Evolutionary conservation across 2,329 filamentous ascomycete genomes (phyloP).

Genomic region (Pezicula radicicola): DNA sequence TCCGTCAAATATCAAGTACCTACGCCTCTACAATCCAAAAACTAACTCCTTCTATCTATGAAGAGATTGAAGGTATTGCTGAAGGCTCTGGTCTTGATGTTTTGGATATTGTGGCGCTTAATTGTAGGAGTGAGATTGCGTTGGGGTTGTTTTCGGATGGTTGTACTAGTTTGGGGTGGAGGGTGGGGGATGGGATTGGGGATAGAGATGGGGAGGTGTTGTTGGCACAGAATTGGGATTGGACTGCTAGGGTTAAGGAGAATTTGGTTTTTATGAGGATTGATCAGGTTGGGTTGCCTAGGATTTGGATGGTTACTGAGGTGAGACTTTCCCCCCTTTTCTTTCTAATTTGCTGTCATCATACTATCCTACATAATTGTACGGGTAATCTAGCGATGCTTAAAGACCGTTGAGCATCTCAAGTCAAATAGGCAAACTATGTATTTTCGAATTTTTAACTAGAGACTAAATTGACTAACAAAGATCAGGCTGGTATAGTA

Average conservation of each 20-base stretch:
- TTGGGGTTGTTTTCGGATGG: slow-evolving; percentile 47
- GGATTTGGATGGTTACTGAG: slow-evolving; percentile 19
- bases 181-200: slow-evolving; percentile 20
- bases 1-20: slow-evolving; percentile 5
- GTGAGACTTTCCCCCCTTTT: slow-evolving; percentile 15
- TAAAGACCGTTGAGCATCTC: too few species aligned
- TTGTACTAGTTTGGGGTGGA: slow-evolving; percentile 43
- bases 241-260: slow-evolving; percentile 13
- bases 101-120: slow-evolving; percentile 44
- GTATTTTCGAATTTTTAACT: not conserved
- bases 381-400: too few species aligned
- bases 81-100: slow-evolving; percentile 36
- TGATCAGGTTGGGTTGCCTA: slow-evolving; percentile 8
- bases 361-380: too few species aligned
- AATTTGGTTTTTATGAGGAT: slow-evolving; percentile 16
- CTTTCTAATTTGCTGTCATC: too few species aligned
- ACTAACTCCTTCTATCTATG: slow-evolving; percentile 16
- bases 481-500: slow-evolving; percentile 19
- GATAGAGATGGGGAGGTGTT: slow-evolving; percentile 1
- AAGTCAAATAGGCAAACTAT: too few species aligned
- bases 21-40: slow-evolving; percentile 6
- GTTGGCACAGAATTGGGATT: slow-evolving; percentile 25
- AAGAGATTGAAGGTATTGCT: slow-evolving; percentile 40
- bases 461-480: not conserved
- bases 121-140: slow-evolving; percentile 47